Percentiles rank a stretch among this genome's conserved stretches.
These are phyloP conservation scores for Moricandia moricandioides DNA, from an alignment of 345 rosid genomes.

Conservation along the genomic window DNA sequence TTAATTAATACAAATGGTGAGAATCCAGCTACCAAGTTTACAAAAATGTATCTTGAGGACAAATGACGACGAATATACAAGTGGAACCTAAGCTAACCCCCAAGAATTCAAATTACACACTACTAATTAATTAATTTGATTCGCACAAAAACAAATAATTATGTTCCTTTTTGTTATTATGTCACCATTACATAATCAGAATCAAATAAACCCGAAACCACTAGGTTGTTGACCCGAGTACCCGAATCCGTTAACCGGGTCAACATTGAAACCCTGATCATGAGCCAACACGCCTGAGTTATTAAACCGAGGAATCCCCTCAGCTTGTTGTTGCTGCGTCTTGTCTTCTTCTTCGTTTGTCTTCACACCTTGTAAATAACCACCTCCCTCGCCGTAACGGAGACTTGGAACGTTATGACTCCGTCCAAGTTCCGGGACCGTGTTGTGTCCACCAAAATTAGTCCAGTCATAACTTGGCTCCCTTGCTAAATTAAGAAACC, in stretches of 20 bases:
- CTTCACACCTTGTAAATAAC: constrained; percentile 30
- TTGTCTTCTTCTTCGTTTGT: constrained; percentile 63
- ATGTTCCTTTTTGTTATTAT: not conserved
- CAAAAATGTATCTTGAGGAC: constrained; percentile 25
- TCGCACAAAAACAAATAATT: not conserved
- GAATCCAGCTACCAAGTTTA: constrained; percentile 17
- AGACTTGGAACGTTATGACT: constrained; percentile 36
- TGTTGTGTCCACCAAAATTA: constrained; percentile 42
- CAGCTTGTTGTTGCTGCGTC: constrained; percentile 35
- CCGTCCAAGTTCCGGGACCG: constrained; percentile 40
- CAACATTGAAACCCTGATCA: constrained; percentile 26
- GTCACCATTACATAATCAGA: constrained; percentile 28
- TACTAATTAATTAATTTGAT: constrained; percentile 10
- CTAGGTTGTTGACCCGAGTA: constrained; percentile 35
- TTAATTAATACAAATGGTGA: not conserved
- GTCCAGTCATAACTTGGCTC: constrained; percentile 65
- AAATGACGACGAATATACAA: constrained; percentile 17
- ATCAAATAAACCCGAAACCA: constrained; percentile 38
- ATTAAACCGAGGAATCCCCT: constrained; percentile 23
- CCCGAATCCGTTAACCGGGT: constrained; percentile 32
- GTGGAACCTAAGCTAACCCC: constrained; percentile 21
- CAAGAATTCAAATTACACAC: constrained; percentile 7
- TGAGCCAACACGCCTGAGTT: constrained; percentile 23
- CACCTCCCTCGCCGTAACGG: constrained; percentile 32
- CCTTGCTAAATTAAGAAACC: constrained; percentile 28